These are phyloP conservation scores for Keithomyces neogunnii DNA, from an alignment of 2,329 filamentous ascomycete species.

Conservation along the genomic window DNA sequence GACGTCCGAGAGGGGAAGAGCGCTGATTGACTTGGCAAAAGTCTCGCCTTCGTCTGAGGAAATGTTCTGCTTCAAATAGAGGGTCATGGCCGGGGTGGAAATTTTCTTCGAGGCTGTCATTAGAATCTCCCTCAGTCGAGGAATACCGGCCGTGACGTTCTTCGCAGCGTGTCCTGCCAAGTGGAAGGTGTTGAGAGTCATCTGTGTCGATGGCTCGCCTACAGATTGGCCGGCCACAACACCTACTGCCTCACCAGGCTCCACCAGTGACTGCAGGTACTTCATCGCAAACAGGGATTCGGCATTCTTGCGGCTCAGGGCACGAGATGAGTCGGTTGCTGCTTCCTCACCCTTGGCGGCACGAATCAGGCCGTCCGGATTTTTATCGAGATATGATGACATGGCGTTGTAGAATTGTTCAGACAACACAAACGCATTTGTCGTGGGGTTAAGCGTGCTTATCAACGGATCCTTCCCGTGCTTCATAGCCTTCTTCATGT, in stretches of 20 bases:
- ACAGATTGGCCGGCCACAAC: constrained; percentile 96
- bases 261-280: constrained; percentile 84
- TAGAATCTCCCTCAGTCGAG: constrained; percentile 90
- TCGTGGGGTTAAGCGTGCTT: constrained; percentile 64
- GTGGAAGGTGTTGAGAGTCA: constrained; percentile 99
- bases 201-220: constrained; percentile 95
- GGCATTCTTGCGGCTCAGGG: constrained; percentile 62
- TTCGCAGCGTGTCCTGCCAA: constrained; percentile 96
- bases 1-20: constrained; percentile 74
- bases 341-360: constrained; percentile 25
- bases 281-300: constrained; percentile 83
- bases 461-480: constrained; percentile 69
- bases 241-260: constrained; percentile 92
- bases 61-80: constrained; percentile 68
- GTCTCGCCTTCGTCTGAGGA: constrained; percentile 58
- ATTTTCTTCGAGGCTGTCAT: constrained; percentile 93
- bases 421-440: constrained; percentile 76
- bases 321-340: constrained; percentile 23
- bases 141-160: constrained; percentile 98
- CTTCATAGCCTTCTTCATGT: constrained; percentile 76
- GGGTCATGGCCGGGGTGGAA: constrained; percentile 83
- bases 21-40: constrained; percentile 89
- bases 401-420: constrained; percentile 73
- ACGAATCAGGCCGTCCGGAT: constrained; percentile 52
- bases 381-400: constrained; percentile 69